Evolutionary conservation across 495 filamentous ascomycete species (phyloP).

Genomic region (Penicillium cinerascens): DNA sequence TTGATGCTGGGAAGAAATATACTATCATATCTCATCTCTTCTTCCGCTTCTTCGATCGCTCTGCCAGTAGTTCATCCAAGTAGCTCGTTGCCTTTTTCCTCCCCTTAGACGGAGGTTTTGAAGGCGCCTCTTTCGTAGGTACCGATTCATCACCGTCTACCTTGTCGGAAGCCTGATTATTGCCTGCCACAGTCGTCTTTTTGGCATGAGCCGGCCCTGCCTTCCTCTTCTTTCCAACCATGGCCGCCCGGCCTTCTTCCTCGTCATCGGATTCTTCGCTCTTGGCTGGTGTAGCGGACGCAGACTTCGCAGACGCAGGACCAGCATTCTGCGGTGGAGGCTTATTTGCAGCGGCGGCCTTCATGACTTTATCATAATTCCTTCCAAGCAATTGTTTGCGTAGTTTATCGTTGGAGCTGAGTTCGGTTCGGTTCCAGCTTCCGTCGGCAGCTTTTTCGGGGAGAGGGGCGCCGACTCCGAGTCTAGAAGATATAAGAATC

Average conservation of each 20-base stretch:
- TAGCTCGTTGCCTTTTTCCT: conserved; percentile 45
- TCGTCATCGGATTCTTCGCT: conserved; percentile 51
- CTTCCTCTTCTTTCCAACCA: conserved; percentile 48
- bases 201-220: background rate
- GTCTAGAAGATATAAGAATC: conserved; percentile 19
- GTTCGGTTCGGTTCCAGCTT: conserved; percentile 38
- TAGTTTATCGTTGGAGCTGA: conserved; percentile 43
- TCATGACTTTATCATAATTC: conserved; percentile 43
- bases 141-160: conserved; percentile 3
- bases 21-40: no score
- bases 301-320: background rate
- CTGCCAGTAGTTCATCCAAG: conserved; percentile 49
- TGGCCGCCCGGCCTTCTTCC: conserved; percentile 56
- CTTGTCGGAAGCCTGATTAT: background rate
- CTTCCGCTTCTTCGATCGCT: conserved; percentile 52
- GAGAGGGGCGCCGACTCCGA: conserved; percentile 46
- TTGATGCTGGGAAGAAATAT: background rate
- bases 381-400: conserved; percentile 48
- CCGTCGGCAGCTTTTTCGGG: conserved; percentile 40
- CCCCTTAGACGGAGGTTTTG: conserved; percentile 22
- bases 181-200: background rate
- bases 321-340: conserved; percentile 1
- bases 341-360: conserved; percentile 18
- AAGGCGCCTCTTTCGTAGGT: conserved; percentile 4
- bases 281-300: conserved; percentile 1